Base-by-base conservation (phyloP, 108 stramenopile species). In the Nannochloropsis granulata region DNA sequence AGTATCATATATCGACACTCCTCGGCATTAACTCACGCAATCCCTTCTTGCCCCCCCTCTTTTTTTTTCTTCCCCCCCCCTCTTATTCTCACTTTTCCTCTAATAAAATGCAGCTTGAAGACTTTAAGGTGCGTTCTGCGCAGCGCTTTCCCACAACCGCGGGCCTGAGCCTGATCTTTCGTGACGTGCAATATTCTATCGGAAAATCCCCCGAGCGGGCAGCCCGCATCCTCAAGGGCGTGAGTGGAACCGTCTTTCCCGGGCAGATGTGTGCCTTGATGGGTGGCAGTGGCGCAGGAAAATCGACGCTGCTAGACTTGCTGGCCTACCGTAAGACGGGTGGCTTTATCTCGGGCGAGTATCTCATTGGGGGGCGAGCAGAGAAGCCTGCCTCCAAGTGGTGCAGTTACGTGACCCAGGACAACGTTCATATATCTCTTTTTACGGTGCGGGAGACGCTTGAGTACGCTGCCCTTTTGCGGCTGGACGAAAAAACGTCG, bases 391-490 rank as follows among this genome's bases (percentile, higher is more conserved):
- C 23, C 23, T 24, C 23, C 25, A 71, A 25, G 26, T 13, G 25
- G 82, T 24, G 13, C 23, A 23, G 10, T n/a, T 97, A 96, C 82
- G 94, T 95, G 10, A 95, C 95, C 81, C 97, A 98, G 87, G 93
- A 94, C 83, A 95, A 96, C 90, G 90, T 93, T 14, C 95, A 95
- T 85, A 84, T 92, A 82, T 92, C 95, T 12, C 90, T 92, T 56
- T 85, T 94, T 82, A 98, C 95, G 16, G 95, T 96, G 34, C 81
- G 90, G 44, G 97, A 98, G 88, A 93, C 93, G 12, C 90, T 98
- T 12, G 88, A 93, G 13, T 98, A 96, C 21, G 88, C 88, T 1
- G 86, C 83, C 14, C 80, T 43, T 43, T 80, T 87, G 81, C 34
- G 46, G 26, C 83, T 87, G 86, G 79, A 44, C 12, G 83, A 24